Evolutionary conservation across 164 flowering plant genomes (phyloP).

Genomic region (Akebia trifoliata): DNA sequence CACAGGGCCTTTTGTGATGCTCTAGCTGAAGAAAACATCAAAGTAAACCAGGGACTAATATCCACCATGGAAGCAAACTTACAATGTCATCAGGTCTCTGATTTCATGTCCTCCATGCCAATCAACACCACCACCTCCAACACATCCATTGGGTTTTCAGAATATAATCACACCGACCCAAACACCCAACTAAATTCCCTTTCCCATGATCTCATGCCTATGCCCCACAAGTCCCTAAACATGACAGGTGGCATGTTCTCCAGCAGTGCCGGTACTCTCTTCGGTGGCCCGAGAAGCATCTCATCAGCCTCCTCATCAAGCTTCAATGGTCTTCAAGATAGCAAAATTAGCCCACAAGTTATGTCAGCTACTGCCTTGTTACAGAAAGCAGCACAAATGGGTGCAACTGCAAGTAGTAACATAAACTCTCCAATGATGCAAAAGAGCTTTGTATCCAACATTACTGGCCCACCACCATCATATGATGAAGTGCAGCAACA

Average conservation of each 20-base stretch:
- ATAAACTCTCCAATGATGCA: constrained; percentile 23
- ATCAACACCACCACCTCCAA: constrained; percentile 12
- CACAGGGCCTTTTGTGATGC: constrained; percentile 65
- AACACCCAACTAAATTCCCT: constrained; percentile 49
- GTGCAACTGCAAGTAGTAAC: constrained; percentile 36
- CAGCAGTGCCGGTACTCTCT: constrained; percentile 41
- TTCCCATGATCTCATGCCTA: constrained; percentile 49
- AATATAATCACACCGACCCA: constrained; percentile 30
- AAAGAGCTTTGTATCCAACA: constrained; percentile 20
- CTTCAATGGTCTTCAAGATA: constrained; percentile 39
- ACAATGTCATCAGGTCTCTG: constrained; percentile 29
- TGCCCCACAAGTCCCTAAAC: constrained; percentile 40
- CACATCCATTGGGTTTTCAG: constrained; percentile 15
- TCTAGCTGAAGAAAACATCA: constrained; percentile 46
- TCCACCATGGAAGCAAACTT: constrained; percentile 17
- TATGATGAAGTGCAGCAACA: constrained; percentile 15
- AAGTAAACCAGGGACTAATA: constrained; percentile 26
- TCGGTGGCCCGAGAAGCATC: constrained; percentile 38
- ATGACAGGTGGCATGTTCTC: constrained; percentile 50
- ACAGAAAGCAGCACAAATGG: constrained; percentile 67
- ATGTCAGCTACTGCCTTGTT: constrained; percentile 55
- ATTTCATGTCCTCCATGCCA: constrained; percentile 25
- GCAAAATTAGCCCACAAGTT: constrained; percentile 10
- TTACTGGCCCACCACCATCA: constrained; percentile 26
- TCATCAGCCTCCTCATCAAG: constrained; percentile 41